Evolutionary conservation across 495 filamentous ascomycete genomes (phyloP).

Genomic region (Tirmania nivea): DNA sequence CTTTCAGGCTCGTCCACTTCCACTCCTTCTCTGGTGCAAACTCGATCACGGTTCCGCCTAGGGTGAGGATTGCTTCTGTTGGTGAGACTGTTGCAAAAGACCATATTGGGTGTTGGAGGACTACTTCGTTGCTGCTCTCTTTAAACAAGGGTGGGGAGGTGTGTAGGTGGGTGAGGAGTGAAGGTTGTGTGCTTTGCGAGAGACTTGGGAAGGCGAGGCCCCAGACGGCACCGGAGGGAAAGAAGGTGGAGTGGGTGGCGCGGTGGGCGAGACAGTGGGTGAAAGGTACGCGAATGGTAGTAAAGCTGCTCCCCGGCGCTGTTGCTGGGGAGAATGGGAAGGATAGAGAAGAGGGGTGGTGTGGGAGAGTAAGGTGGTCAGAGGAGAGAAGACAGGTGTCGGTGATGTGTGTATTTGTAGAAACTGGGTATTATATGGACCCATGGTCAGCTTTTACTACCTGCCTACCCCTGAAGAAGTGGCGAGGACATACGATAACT

Average conservation of each 20-base stretch:
- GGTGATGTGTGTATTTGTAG: neutral
- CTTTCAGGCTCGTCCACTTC: neutral
- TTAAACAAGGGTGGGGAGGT: neutral
- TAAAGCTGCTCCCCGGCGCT: neutral
- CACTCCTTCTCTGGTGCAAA: neutral
- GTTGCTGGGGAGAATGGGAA: neutral
- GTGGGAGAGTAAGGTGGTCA: neutral
- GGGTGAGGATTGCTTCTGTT: neutral
- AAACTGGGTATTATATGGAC: neutral
- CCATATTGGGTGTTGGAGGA: neutral
- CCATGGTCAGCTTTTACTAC: no score
- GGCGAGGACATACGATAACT: neutral
- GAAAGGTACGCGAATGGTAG: neutral
- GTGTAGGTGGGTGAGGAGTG: neutral
- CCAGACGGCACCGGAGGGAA: neutral
- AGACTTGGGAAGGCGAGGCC: neutral
- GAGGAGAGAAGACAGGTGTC: neutral
- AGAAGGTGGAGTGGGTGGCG: neutral
- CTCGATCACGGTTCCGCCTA: neutral
- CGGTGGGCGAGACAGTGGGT: neutral
- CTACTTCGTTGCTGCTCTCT: neutral
- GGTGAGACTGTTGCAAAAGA: neutral
- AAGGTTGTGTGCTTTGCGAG: neutral
- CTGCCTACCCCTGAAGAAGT: no score
- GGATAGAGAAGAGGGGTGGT: neutral